These are phyloP conservation scores for Scedosporium dehoogii DNA, from an alignment of 2,329 filamentous ascomycete genomes.

Conservation along the genomic window DNA sequence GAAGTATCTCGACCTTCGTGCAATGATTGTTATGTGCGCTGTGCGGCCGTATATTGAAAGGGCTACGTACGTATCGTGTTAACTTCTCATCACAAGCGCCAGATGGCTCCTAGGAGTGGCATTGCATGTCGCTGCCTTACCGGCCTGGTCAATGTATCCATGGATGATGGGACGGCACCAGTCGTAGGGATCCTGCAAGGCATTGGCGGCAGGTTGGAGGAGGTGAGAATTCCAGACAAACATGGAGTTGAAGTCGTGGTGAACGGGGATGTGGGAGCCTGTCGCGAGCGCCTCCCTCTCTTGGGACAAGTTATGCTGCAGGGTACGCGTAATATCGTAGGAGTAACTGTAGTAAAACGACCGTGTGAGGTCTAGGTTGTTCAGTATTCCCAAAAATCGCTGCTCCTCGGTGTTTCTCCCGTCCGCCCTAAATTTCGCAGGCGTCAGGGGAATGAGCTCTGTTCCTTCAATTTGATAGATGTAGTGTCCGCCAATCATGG, in stretches of 20 bases:
- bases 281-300: conserved; percentile 63
- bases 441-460: conserved; percentile 79
- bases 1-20: conserved; percentile 82
- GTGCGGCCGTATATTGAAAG: conserved; percentile 78
- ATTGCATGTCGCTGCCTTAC: conserved; percentile 20
- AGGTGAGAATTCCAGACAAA: conserved; percentile 97
- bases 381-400: conserved; percentile 78
- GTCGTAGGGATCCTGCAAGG: conserved; percentile 74
- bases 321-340: conserved; percentile 85
- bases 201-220: conserved; percentile 60
- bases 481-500: conserved; percentile 92
- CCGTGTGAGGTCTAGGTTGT: conserved; percentile 79
- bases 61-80: conserved; percentile 24
- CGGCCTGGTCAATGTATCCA: conserved; percentile 87
- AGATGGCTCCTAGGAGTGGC: not conserved
- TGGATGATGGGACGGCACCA: conserved; percentile 96
- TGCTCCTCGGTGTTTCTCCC: conserved; percentile 76
- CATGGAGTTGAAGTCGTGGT: conserved; percentile 77
- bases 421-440: conserved; percentile 66
- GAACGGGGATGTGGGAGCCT: conserved; percentile 47
- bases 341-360: conserved; percentile 99
- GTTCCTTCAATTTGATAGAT: conserved; percentile 93
- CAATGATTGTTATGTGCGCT: conserved; percentile 89
- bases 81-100: not conserved
- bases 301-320: conserved; percentile 83